phyloP scores from a whole-genome alignment of 257 asterid genomes.

The Paraleonurus japonicus region DNA sequence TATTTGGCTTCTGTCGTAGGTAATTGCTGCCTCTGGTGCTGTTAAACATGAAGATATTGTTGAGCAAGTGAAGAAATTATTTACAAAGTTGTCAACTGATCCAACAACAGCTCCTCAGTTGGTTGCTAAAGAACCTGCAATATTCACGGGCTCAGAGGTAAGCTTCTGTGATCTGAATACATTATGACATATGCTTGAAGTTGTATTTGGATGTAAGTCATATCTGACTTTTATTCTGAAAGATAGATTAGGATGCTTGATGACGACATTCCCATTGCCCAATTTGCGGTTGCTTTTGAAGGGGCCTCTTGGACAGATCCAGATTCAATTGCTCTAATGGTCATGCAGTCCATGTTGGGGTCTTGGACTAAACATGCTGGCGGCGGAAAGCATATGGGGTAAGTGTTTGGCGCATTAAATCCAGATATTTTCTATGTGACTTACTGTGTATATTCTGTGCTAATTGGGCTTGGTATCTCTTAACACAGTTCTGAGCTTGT shows the following conservation, averaged over 20 bases:
- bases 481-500: conserved; percentile 68
- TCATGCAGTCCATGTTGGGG: conserved; percentile 82
- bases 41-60: conserved; percentile 86
- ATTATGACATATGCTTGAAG: conserved; percentile 16
- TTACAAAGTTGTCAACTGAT: conserved; percentile 61
- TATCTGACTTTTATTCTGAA: conserved; percentile 18
- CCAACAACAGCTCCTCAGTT: conserved; percentile 60
- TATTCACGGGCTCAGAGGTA: conserved; percentile 94
- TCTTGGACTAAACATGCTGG: conserved; percentile 73
- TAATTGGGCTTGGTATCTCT: conserved; percentile 27
- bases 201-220: neutral
- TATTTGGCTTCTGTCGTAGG: conserved; percentile 37
- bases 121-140: conserved; percentile 67
- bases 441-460: neutral
- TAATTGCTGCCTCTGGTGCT: conserved; percentile 80
- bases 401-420: conserved; percentile 21
- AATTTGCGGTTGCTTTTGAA: conserved; percentile 86
- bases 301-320: conserved; percentile 96
- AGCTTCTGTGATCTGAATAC: conserved; percentile 22
- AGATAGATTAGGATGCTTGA: conserved; percentile 72
- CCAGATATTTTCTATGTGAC: neutral
- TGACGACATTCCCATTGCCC: conserved; percentile 76
- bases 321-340: conserved; percentile 77
- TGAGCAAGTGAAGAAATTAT: conserved; percentile 61
- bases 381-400: conserved; percentile 94